These are phyloP conservation scores for Tubosaeta sp. DNA, from an alignment of 768 basidiomycete species.

Conservation along the genomic window DNA sequence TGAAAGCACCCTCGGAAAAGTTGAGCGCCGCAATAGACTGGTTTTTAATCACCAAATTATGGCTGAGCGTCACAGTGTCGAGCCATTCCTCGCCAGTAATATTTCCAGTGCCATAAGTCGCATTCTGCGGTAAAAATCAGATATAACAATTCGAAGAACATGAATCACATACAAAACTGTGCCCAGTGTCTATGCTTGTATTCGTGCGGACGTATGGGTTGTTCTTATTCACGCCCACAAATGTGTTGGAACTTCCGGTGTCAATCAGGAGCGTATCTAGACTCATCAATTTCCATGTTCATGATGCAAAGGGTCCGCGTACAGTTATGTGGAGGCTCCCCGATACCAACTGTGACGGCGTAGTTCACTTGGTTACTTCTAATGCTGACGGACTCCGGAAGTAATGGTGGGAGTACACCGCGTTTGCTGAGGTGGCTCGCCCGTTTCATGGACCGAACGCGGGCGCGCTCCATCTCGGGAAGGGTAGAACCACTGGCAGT, in stretches of 20 bases:
- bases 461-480: constrained; percentile 18
- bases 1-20: not conserved
- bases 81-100: not conserved
- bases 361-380: constrained; percentile 25
- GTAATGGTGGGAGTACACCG: not conserved
- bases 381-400: not conserved
- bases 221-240: constrained; percentile 17
- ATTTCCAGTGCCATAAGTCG: not conserved
- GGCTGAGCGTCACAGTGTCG: not conserved
- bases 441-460: constrained; percentile 12
- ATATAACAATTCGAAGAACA: not conserved
- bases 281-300: not conserved
- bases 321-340: constrained; percentile 25
- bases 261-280: constrained; percentile 27
- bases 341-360: constrained; percentile 26
- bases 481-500: not conserved
- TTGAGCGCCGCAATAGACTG: constrained; percentile 24
- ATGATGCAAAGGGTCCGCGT: not conserved
- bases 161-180: not conserved
- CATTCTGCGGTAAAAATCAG: not conserved
- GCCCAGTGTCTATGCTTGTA: constrained; percentile 14
- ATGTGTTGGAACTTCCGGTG: constrained; percentile 30
- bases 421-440: constrained; percentile 5
- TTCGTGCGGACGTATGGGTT: constrained; percentile 9
- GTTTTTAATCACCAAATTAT: not conserved